Conservation (phyloP, 176 grass and related monocot species). For the Eleusine coracana region DNA sequence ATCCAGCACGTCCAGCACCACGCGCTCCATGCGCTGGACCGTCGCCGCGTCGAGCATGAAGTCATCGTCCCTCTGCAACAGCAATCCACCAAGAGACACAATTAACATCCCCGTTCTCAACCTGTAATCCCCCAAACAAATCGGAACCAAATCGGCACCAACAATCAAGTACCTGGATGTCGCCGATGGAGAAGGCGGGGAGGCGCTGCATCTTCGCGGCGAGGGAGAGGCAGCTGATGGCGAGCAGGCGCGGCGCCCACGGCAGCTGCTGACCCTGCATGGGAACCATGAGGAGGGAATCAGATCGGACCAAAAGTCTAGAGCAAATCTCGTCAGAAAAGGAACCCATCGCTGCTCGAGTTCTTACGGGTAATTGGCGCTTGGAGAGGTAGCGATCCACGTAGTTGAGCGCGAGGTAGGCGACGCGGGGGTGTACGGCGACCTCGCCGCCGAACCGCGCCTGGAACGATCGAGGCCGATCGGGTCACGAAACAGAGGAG, state of each 20-base stretch:
- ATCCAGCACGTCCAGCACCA: slow-evolving; percentile 66
- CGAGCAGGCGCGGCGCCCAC: slow-evolving; percentile 80
- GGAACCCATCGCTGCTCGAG: background rate
- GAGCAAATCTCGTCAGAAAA: slow-evolving; percentile 29
- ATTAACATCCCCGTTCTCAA: background rate
- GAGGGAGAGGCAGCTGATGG: slow-evolving; percentile 87
- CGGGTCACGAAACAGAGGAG: slow-evolving; percentile 30
- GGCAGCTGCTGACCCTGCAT: slow-evolving; percentile 56
- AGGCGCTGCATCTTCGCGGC: slow-evolving; percentile 95
- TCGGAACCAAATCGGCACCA: background rate
- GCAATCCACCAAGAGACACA: background rate
- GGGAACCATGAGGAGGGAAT: background rate
- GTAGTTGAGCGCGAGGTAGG: slow-evolving; percentile 96
- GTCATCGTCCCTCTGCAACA: slow-evolving; percentile 62
- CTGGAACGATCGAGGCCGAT: slow-evolving; percentile 35
- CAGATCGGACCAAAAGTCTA: slow-evolving; percentile 50
- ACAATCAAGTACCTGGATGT: slow-evolving; percentile 60
- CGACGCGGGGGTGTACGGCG: slow-evolving; percentile 62
- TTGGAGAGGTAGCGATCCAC: slow-evolving; percentile 97
- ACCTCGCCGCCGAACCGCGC: slow-evolving; percentile 63
- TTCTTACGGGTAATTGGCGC: slow-evolving; percentile 66
- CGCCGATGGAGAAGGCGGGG: slow-evolving; percentile 46
- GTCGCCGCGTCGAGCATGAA: slow-evolving; percentile 73
- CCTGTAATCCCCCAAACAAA: background rate
- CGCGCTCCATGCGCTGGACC: slow-evolving; percentile 82